Evolutionary conservation across 2,329 filamentous ascomycete species (phyloP), one percentile per base, ranked within the genome.

Genomic region (Calycina herbarum): DNA sequence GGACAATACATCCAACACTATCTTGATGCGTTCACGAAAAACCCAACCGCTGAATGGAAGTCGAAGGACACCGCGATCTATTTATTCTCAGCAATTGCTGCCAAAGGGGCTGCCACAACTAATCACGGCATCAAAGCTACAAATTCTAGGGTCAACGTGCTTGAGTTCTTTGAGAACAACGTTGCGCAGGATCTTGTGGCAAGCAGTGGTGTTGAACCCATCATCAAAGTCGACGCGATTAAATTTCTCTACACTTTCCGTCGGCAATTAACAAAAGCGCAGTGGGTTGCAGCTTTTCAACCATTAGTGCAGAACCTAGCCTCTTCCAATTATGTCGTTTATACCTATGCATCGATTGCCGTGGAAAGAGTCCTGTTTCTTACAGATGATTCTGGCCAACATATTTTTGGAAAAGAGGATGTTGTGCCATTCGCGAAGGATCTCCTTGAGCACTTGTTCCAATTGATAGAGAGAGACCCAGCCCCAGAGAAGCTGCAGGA

Each of bases 21-120:
- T 76, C 84, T 99, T 33, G 79, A 81, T 42, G 84, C 90, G 63
- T 93, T 93, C 74, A 85, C 88, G 64, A 91, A 91, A 77, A 83
- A 88, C 68, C 82, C 82, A 54, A 78, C 80, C 15, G 80, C 84
- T 20, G 93, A 97, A 77, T 99, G 95, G 95, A 96, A 96, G 78
- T 89, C 93, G 59, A 99, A 99, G 81, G 95, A 99, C 75, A 98
- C 94, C 0, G 95, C 95, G n/a, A 90, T 97, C 65, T 98, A 98
- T 75, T 86, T 99, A 17, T 99, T 96, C 82, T 88, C 95, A 45
- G 93, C 95, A 4, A 93, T 98, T 72, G 95, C 95, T 17, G 93
- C 94, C 51, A 97, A 96, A 81, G 95, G 95, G 63, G 86, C 88
- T 38, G 89, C 94, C 38, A 98, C 95, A 2, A 86, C 93, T 7